Evolutionary conservation across 116 monocot species (phyloP), one percentile per base, ranked within the genome.

Genomic region (Dioscorea cayenensis): DNA sequence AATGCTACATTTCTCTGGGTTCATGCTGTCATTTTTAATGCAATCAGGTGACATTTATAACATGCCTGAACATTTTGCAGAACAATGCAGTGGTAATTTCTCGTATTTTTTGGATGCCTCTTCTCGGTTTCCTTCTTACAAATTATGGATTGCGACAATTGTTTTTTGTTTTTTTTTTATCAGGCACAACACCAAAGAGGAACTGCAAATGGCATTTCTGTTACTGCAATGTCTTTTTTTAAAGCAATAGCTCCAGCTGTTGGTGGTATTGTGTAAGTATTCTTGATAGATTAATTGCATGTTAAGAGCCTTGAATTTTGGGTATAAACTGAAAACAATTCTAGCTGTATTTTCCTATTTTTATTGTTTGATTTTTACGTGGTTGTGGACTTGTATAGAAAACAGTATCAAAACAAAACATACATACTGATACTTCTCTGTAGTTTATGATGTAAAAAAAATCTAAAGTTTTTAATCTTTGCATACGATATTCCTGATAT

Each of bases 171-270:
- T 7, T 52, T 13, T 16, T 52, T 8, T 7, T 52, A 68, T 67
- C 84, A 96, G 96, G 17, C 80, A 2, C 92, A 96, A 86, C 74
- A 83, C 63, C 92, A 90, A 80, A 87, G 96, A 84, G 96, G 96
- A 70, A 87, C 87, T 81, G 96, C 92, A 66, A 96, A 96, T 86
- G 96, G 97, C 25, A 83, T 92, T 72, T 78, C 96, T 32, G 71
- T 88, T 74, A 84, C 85, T 49, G 80, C 52, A 18, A 90, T 90
- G 81, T 96, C 96, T 60, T 32, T 92, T 61, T 92, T 82, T 65
- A 92, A 92, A 85, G 81, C 87, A 60, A 62, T 84, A 67, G 95
- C 89, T 77, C 95, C 95, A 70, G 95, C 92, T 6, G 71, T 55
- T 72, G 95, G 74, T 60, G 95, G 92, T 66, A 71, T 65, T 51